phyloP scores from a whole-genome alignment of 306 rosid species.

The Cucumis melo region DNA sequence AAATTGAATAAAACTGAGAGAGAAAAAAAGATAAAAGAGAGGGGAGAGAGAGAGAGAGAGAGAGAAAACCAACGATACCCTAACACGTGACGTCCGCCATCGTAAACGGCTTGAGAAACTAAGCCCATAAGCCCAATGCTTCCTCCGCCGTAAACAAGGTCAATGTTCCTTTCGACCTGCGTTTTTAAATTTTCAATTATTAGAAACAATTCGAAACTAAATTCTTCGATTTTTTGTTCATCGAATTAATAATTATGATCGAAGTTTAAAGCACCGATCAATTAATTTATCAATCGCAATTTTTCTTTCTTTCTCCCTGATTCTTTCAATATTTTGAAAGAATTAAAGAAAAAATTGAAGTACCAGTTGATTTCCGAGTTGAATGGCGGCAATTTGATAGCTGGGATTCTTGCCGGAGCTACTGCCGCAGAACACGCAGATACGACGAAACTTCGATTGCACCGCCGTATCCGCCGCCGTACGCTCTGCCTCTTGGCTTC shows the following conservation, averaged over 20 bases:
- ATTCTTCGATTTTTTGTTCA: background rate
- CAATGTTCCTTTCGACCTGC: conserved; percentile 83
- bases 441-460: conserved; percentile 55
- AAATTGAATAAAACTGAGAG: background rate
- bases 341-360: background rate
- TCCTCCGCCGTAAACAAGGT: conserved; percentile 98
- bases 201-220: background rate
- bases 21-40: background rate
- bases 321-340: background rate
- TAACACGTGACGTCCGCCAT: conserved; percentile 97
- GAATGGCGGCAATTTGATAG: conserved; percentile 65
- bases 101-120: conserved; percentile 71
- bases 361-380: conserved; percentile 78
- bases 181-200: background rate
- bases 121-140: conserved; percentile 92
- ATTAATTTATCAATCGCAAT: background rate
- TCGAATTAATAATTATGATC: background rate
- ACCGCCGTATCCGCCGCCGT: background rate
- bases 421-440: conserved; percentile 94
- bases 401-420: conserved; percentile 74
- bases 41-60: too few species aligned
- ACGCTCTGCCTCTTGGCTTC: conserved; percentile 21
- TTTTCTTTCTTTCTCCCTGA: background rate
- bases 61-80: conserved; percentile 30
- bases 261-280: background rate